Evolutionary conservation across 169 alveolate species (phyloP), one percentile per base, ranked within the genome.

Genomic region (Plasmodium sp.): DNA sequence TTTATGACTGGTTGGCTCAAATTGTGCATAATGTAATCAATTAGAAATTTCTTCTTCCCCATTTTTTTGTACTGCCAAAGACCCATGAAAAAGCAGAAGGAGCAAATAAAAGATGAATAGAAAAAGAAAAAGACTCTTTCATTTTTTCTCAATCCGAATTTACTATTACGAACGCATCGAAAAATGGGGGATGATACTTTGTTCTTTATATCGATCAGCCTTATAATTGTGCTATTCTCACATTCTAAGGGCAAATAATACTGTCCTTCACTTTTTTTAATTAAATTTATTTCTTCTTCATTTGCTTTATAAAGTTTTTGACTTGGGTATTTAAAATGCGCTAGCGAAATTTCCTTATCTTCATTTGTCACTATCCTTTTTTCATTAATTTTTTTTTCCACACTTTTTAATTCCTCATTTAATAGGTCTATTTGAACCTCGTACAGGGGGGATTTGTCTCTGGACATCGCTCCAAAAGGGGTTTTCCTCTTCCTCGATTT

Each of bases 81-180:
- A 45, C 98, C 98, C 92, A 97, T 92, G n/a, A 92, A 85, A 45
- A 88, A 39, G 84, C 91, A 48, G 84, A 80, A 73, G 95, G 97
- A 5, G 83, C 96, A 86, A 94, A 91, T 31, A 96, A 94, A 79
- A 86, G 96, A 80, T 80, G 96, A 88, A n/a, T 88, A 88, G 51
- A 58, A 88, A 18, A 88, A 88, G 73, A 88, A 88, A 67, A 88
- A 88, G 84, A 94, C 93, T 80, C 95, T 93, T 95, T 97, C 99
- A 12, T 96, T 97, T 84, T 96, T 95, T 41, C 98, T 96, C 74
- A 97, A 90, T 33, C 99, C 99, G 54, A 95, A 97, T 90, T 97
- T 98, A 72, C 98, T 96, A 93, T 82, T 95, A 72, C 93, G 96
- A 10, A 96, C 96, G 27, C 97, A 84, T 31, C 96, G 84, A 77